Evolutionary conservation across 345 rosid genomes (phyloP), one percentile per base, ranked within the genome.

Genomic region (Abelmoschus esculentus): DNA sequence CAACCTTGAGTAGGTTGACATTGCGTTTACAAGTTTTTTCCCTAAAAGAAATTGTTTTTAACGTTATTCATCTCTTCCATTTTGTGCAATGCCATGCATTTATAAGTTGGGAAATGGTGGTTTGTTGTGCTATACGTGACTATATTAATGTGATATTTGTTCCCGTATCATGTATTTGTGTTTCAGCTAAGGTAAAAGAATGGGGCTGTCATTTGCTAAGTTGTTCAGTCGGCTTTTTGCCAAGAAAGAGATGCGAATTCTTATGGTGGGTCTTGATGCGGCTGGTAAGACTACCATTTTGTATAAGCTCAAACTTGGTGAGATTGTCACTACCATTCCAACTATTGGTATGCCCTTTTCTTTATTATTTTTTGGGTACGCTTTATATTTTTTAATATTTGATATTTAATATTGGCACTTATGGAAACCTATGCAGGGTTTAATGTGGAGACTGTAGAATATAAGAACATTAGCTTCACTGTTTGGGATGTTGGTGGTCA

Each of bases 401-500:
- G 53, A 22, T 52, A 7, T 7, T 34, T 6, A 32, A 31, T 60
- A 12, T 3, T 62, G 34, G 19, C 61, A 47, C n/a, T 64, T 18
- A 10, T 63, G 15, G 59, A 19, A 46, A 61, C 28, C 67, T 36
- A 7, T 8, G 7, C 79, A 86, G 91, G 89, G 22, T 87, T 87
- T 79, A 87, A 87, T 36, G 92, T 87, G 44, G 92, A 87, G 83
- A 87, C 92, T 38, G 92, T 87, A 46, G 89, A 87, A 64, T 87
- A 87, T 73, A 87, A 87, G 85, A 87, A 87, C 85, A 87, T 87
- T 50, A 87, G 89, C 79, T 87, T 85, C 69, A 87, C 92, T 6
- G 92, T 87, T 57, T 85, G 89, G 89, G 92, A 87, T 82, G 88
- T 87, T 15, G 89, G 87, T 32, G 92, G 89, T 82, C 92, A 87